These are phyloP conservation scores for Malus asiatica DNA, from an alignment of 306 rosid species.

Conservation along the genomic window DNA sequence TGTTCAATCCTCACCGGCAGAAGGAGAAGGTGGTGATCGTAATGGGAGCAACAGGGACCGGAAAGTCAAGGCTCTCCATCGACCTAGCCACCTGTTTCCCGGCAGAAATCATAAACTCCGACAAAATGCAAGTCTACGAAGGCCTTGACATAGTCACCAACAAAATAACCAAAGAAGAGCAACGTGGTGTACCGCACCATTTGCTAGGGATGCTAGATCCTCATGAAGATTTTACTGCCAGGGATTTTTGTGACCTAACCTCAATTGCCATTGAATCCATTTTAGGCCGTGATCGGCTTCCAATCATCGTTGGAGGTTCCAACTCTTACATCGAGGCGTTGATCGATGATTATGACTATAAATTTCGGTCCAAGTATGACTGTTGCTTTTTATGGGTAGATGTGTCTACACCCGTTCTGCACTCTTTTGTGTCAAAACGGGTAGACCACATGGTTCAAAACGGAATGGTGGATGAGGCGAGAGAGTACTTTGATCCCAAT, in stretches of 20 bases:
- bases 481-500: constrained; percentile 36
- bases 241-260: constrained; percentile 41
- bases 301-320: constrained; percentile 87
- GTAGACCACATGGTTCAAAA: constrained; percentile 56
- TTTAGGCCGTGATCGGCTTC: constrained; percentile 27
- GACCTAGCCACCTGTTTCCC: constrained; percentile 56
- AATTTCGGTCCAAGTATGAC: constrained; percentile 45
- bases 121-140: constrained; percentile 75
- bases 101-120: constrained; percentile 76
- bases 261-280: constrained; percentile 36
- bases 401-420: constrained; percentile 42
- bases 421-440: constrained; percentile 38
- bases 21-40: constrained; percentile 70
- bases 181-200: constrained; percentile 64
- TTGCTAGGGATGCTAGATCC: constrained; percentile 55
- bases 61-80: constrained; percentile 71
- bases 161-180: constrained; percentile 63
- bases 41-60: constrained; percentile 86
- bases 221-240: constrained; percentile 42
- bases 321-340: constrained; percentile 68
- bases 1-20: constrained; percentile 22
- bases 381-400: constrained; percentile 73
- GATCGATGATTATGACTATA: constrained; percentile 44
- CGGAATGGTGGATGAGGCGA: constrained; percentile 59
- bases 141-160: constrained; percentile 75